phyloP scores from a whole-genome alignment of 345 rosid genomes.

The Moringa oleifera region DNA sequence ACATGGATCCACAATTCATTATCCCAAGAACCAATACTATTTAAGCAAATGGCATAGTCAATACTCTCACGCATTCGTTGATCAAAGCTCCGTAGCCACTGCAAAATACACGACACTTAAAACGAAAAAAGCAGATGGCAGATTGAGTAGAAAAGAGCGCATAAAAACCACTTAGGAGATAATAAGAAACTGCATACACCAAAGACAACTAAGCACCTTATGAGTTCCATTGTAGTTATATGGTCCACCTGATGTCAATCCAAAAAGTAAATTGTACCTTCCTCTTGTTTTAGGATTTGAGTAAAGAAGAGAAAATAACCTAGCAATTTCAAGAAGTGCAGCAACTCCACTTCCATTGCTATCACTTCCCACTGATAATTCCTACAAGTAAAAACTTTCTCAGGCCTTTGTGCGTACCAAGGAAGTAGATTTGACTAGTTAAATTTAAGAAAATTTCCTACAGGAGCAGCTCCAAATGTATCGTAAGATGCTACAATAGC shows the following conservation, averaged over 20 bases:
- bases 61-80: constrained; percentile 94
- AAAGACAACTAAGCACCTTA: constrained; percentile 49
- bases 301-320: constrained; percentile 86
- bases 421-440: background rate
- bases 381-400: constrained; percentile 43
- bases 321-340: constrained; percentile 94
- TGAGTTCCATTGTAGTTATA: constrained; percentile 95
- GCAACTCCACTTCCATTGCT: constrained; percentile 97
- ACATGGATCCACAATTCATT: constrained; percentile 69
- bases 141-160: background rate
- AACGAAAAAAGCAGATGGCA: constrained; percentile 2
- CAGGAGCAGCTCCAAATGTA: constrained; percentile 97
- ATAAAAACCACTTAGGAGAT: background rate
- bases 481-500: constrained; percentile 96
- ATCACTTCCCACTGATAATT: constrained; percentile 90
- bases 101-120: constrained; percentile 25
- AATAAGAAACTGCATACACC: constrained; percentile 5
- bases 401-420: constrained; percentile 2
- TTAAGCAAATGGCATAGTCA: constrained; percentile 96
- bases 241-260: constrained; percentile 94
- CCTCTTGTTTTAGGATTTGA: constrained; percentile 96
- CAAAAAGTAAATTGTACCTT: constrained; percentile 88
- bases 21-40: constrained; percentile 87
- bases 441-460: constrained; percentile 33
- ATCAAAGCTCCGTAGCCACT: constrained; percentile 99